Percentiles rank a stretch among this genome's conserved stretches.
Conservation (phyloP, 2,329 filamentous ascomycete species). For the Cadophora malorum region DNA sequence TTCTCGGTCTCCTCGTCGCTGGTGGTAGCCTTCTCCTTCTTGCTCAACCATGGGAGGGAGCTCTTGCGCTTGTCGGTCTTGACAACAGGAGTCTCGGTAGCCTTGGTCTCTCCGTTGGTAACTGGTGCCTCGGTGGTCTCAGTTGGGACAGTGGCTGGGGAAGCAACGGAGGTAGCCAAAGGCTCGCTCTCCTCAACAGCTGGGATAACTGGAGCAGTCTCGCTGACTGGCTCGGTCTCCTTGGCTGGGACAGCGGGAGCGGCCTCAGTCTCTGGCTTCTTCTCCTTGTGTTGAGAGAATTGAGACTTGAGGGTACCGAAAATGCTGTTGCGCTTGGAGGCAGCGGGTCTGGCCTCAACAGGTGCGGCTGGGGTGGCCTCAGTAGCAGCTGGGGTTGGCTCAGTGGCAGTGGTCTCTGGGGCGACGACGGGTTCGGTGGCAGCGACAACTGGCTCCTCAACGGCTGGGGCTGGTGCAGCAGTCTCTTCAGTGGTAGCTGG, state of each 20-base stretch:
- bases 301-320: constrained; percentile 44
- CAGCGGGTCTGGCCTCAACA: constrained; percentile 43
- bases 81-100: constrained; percentile 46
- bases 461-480: constrained; percentile 42
- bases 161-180: constrained; percentile 40
- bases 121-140: constrained; percentile 44
- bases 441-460: constrained; percentile 40
- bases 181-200: constrained; percentile 43
- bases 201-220: constrained; percentile 46
- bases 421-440: constrained; percentile 29
- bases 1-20: constrained; percentile 52
- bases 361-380: constrained; percentile 49
- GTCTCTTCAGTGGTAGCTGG: constrained; percentile 49
- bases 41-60: constrained; percentile 64
- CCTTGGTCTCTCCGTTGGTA: constrained; percentile 50
- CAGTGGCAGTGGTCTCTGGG: constrained; percentile 48
- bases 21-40: constrained; percentile 59
- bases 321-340: constrained; percentile 45
- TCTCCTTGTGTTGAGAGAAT: constrained; percentile 42
- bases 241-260: constrained; percentile 42
- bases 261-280: constrained; percentile 40
- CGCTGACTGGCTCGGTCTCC: constrained; percentile 44
- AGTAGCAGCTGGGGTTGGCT: constrained; percentile 39
- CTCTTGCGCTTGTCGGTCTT: constrained; percentile 66
- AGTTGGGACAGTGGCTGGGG: constrained; percentile 44